Evolutionary conservation across 2,329 filamentous ascomycete species (phyloP).

Genomic region (Ophiostoma piceae): DNA sequence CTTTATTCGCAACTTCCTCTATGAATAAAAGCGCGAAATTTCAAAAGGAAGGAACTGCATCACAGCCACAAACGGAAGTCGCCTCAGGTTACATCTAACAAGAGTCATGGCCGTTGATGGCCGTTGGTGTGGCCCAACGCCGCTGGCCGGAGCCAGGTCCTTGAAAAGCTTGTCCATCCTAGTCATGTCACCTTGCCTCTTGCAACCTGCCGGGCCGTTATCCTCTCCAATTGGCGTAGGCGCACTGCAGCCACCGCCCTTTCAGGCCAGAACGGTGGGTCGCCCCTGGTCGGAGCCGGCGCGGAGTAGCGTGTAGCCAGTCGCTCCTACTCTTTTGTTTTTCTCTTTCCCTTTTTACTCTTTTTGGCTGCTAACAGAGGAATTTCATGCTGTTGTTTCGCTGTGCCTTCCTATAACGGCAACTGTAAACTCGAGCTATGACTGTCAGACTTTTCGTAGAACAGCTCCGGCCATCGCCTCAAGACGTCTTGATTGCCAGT

Average conservation of each 20-base stretch:
- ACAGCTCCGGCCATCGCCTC: not conserved
- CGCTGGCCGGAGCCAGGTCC: not conserved
- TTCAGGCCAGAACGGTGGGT: slow-evolving; percentile 8
- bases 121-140: not conserved
- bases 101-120: not conserved
- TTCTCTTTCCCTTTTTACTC: not conserved
- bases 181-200: not conserved
- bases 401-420: not conserved
- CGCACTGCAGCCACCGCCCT: not conserved
- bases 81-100: not conserved
- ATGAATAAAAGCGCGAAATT: not conserved
- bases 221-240: not conserved
- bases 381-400: not conserved
- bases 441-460: slow-evolving; percentile 1
- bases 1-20: not conserved
- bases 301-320: slow-evolving; percentile 14
- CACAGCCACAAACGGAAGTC: not conserved
- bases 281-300: slow-evolving; percentile 20
- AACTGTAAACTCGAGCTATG: not conserved
- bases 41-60: not conserved
- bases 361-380: not conserved
- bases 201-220: not conserved
- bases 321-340: not conserved
- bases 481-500: not conserved
- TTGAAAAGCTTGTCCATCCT: not conserved